Conservation (phyloP, 2,329 filamentous ascomycete species). For the Cercospora citrullina region DNA sequence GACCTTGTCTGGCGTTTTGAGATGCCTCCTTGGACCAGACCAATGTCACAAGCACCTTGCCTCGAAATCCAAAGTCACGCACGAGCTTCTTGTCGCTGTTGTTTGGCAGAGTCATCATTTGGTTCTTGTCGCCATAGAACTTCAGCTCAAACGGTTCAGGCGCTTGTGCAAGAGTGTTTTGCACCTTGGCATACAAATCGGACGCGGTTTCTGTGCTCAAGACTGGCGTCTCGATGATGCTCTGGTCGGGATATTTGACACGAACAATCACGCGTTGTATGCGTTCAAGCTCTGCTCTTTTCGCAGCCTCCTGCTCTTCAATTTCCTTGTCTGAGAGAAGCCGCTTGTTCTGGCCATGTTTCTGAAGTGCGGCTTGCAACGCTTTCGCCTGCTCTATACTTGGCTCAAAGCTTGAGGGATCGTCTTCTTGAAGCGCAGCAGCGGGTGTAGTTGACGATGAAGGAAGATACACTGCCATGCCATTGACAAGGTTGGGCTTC, state of each 20-base stretch:
- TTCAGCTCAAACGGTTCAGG: constrained; percentile 69
- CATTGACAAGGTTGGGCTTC: constrained; percentile 26
- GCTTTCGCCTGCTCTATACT: constrained; percentile 74
- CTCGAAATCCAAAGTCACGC: constrained; percentile 67
- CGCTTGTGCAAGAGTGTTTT: constrained; percentile 63
- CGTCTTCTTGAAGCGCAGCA: constrained; percentile 65
- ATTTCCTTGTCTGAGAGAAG: constrained; percentile 82
- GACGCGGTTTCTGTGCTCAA: constrained; percentile 66
- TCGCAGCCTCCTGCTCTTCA: constrained; percentile 65
- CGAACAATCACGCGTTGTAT: constrained; percentile 72
- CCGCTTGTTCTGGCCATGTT: constrained; percentile 68
- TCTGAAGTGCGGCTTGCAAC: constrained; percentile 67
- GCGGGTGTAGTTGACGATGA: constrained; percentile 72
- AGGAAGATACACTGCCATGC: constrained; percentile 66
- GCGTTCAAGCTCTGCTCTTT: constrained; percentile 64
- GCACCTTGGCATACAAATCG: constrained; percentile 73
- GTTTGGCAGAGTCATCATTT: constrained; percentile 29
- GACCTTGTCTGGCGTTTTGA: constrained; percentile 54
- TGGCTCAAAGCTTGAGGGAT: constrained; percentile 74
- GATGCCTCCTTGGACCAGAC: constrained; percentile 68
- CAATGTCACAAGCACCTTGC: constrained; percentile 72
- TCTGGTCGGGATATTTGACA: constrained; percentile 85
- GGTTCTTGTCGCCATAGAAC: constrained; percentile 56
- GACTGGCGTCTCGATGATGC: constrained; percentile 71
- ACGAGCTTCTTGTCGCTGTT: constrained; percentile 59